Evolutionary conservation across 805 yeast species (phyloP), one percentile per base, ranked within the genome.

Genomic region (Wickerhamiella azyma): DNA sequence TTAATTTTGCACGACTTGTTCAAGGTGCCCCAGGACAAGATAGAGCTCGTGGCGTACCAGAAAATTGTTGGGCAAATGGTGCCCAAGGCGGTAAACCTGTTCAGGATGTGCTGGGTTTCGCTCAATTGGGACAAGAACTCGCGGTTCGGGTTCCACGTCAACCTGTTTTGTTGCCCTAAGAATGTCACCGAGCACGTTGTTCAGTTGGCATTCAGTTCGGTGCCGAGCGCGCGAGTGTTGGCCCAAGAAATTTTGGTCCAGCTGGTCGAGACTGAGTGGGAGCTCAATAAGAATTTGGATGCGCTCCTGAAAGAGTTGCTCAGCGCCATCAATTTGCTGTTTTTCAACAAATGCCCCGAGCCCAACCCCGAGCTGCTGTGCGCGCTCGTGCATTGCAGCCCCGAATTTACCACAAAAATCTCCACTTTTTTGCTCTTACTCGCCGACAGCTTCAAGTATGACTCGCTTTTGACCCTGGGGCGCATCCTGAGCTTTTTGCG

Each of bases 101-200:
- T 41, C 11, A 8, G 16, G 37, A 30, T 10, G 21, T 19, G 19
- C n/a, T 41, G 43, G 43, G 26, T 21, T 10, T 10, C 29, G n/a
- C 30, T 41, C 13, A 24, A 10, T 5, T 41, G 43, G 43, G 21
- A 19, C 18, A 26, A 29, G 18, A 32, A 28, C 9, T 17, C 37
- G 21, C 24, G n/a, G 9, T 32, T 29, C n/a, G 43, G 43, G 37
- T 41, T 29, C 10, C 37, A 41, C 13, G 43, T 41, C 9, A 41
- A 32, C 30, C 29, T 41, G 8, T 30, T 32, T 14, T 41, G 43
- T 30, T 41, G 43, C 21, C 37, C 33, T 2, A 21, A 41, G 5
- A 41, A 41, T 32, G 37, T 41, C n/a, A 41, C 43, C 5, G 9
- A 14, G n/a, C 26, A 14, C 13, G 30, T 41, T 41, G 37, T 41